Conservation (phyloP, 352 stramenopile species). For the Pythium insidiosum region DNA sequence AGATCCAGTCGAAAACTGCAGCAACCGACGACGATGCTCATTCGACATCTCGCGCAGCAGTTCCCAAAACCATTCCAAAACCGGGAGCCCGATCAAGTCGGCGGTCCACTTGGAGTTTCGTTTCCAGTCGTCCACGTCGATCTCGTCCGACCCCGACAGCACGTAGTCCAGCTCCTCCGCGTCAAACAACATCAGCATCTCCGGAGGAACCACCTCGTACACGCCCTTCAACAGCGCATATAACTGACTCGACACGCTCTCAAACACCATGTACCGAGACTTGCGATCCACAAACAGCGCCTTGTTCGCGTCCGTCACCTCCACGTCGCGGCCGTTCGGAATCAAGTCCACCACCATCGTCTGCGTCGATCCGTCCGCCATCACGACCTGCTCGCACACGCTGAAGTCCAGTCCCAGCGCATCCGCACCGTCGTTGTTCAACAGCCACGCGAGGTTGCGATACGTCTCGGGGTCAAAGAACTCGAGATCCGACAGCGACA, state of each 20-base stretch:
- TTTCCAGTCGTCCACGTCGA: slow-evolving; percentile 94
- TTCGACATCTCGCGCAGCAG: slow-evolving; percentile 74
- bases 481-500: slow-evolving; percentile 91
- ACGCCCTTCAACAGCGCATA: slow-evolving; percentile 80
- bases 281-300: slow-evolving; percentile 88
- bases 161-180: slow-evolving; percentile 91
- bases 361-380: not conserved
- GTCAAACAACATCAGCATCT: slow-evolving; percentile 88
- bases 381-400: slow-evolving; percentile 6
- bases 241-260: slow-evolving; percentile 63
- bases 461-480: slow-evolving; percentile 47
- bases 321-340: slow-evolving; percentile 39
- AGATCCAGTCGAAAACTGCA: slow-evolving; percentile 66
- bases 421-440: slow-evolving; percentile 38
- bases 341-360: slow-evolving; percentile 39
- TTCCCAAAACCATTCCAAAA: slow-evolving; percentile 34
- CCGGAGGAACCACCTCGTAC: slow-evolving; percentile 87
- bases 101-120: slow-evolving; percentile 45
- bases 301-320: slow-evolving; percentile 93
- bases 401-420: slow-evolving; percentile 51
- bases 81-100: slow-evolving; percentile 3
- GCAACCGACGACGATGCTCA: slow-evolving; percentile 37
- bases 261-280: slow-evolving; percentile 86
- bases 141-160: slow-evolving; percentile 86
- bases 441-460: slow-evolving; percentile 42